Base-by-base conservation (phyloP, 345 rosid genomes). In the Iberis pinnata region DNA sequence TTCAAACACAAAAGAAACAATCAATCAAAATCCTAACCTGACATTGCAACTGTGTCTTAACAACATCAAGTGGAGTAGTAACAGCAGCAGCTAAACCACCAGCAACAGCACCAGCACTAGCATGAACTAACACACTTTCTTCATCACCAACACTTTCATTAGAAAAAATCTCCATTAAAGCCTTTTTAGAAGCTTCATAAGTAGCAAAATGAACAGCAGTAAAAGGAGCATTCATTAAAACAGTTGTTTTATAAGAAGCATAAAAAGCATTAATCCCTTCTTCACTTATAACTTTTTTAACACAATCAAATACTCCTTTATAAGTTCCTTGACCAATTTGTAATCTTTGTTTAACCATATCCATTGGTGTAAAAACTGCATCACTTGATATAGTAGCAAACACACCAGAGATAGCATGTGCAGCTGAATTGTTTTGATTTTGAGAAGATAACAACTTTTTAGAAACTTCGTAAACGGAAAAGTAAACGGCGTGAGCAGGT, bases 41-140 rank as follows among this genome's bases (percentile, higher is more conserved):
- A 55, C 98, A 88, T 75, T 92, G 98, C 78, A 92, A 67, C 73
- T 88, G 96, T 43, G 98, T 92, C 73, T 92, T 92, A 19, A 88
- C 96, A 31, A 88, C 96, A 40, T 92, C 96, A 11, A 88, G 83
- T 3, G 93, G 98, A 4, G 93, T 84, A 0, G 96, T 92, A 5
- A 83, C 50, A 8, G 78, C 93, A 22, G 97, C 93, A 0, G 93
- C 98, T 38, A 81, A 45, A 0, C 86, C 96, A 6, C 98, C 96
- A 5, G 96, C 96, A 8, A 70, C 84, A 0, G 98, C 98, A 33
- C 98, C 96, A 0, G 95, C 98, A 0, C 93, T 85, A 49, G 95
- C 98, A 47, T 88, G 62, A 70, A 61, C 83, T 79, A 68, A 48
- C 73, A 63, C 78, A 43, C 72, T 60, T 44, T 79, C 64, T 57